Evolutionary conservation across 441 rosid species (phyloP).

Genomic region (Adansonia madagascariensis): DNA sequence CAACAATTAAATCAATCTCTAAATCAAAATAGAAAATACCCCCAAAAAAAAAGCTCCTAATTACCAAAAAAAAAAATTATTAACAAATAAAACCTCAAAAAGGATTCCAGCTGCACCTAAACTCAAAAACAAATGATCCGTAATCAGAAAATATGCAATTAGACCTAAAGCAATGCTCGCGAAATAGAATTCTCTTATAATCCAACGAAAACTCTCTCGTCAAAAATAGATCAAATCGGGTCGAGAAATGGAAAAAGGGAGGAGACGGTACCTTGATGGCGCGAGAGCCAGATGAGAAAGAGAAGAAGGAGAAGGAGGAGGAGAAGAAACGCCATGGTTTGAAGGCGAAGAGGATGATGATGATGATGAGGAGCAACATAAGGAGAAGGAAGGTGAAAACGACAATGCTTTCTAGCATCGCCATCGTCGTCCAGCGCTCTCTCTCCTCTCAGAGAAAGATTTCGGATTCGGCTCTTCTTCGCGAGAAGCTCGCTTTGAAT

Average conservation of each 20-base stretch:
- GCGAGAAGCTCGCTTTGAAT: slow-evolving; percentile 83
- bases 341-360: slow-evolving; percentile 74
- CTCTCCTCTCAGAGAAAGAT: slow-evolving; percentile 29
- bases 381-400: slow-evolving; percentile 49
- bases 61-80: background rate
- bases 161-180: slow-evolving; percentile 14
- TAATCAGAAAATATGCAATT: background rate
- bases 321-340: slow-evolving; percentile 85
- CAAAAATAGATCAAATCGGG: background rate
- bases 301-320: slow-evolving; percentile 42
- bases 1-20: background rate
- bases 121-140: background rate
- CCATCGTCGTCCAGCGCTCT: slow-evolving; percentile 56
- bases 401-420: slow-evolving; percentile 59
- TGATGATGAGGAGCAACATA: slow-evolving; percentile 68
- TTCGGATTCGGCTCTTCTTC: slow-evolving; percentile 50
- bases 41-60: background rate
- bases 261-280: slow-evolving; percentile 53
- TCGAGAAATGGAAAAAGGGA: background rate
- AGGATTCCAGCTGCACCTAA: background rate
- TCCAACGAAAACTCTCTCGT: background rate
- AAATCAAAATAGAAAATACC: background rate
- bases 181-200: background rate
- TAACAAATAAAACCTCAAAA: slow-evolving; percentile 5
- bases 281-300: slow-evolving; percentile 44